A percentile compares a stretch with the other conserved stretches of the same genome.
phyloP scores from a whole-genome alignment of 1,139 yeast species.

The Nakaseomyces nivariensis region DNA sequence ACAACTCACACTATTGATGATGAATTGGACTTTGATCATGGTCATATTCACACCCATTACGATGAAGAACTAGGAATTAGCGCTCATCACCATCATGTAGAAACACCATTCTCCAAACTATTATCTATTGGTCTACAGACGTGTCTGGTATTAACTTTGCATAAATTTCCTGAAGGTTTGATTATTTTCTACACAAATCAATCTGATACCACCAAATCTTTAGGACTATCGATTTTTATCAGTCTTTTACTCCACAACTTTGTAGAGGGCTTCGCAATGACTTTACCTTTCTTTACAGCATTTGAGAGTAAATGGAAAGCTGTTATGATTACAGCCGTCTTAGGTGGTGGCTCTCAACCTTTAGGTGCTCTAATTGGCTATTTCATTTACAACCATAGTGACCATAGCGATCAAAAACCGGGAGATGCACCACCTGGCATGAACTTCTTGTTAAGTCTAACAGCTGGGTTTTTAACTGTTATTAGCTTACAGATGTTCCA shows the following conservation, averaged over 20 bases:
- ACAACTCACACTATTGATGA: not conserved
- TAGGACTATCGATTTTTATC: constrained; percentile 73
- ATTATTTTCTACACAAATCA: constrained; percentile 44
- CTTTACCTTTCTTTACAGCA: constrained; percentile 78
- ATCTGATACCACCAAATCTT: constrained; percentile 38
- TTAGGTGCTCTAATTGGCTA: constrained; percentile 75
- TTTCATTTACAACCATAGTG: constrained; percentile 38
- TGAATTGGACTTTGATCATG: not conserved
- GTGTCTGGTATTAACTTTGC: constrained; percentile 75
- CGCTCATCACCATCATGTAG: constrained; percentile 72
- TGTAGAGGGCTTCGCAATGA: constrained; percentile 94
- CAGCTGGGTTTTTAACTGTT: constrained; percentile 76
- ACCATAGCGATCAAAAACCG: constrained; percentile 9
- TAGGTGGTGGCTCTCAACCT: constrained; percentile 86
- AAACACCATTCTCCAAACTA: constrained; percentile 65
- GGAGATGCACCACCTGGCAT: constrained; percentile 13
- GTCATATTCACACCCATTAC: not conserved
- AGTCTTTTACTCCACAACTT: constrained; percentile 83
- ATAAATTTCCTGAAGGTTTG: constrained; percentile 92
- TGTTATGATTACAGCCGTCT: constrained; percentile 47
- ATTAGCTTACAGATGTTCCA: constrained; percentile 77
- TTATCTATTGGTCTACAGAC: constrained; percentile 86
- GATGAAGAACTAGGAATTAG: constrained; percentile 2
- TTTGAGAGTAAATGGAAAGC: constrained; percentile 55
- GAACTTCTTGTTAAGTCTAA: constrained; percentile 47